Evolutionary conservation across 2,329 filamentous ascomycete species (phyloP).

Genomic region (Pseudogymnoascus sp.): DNA sequence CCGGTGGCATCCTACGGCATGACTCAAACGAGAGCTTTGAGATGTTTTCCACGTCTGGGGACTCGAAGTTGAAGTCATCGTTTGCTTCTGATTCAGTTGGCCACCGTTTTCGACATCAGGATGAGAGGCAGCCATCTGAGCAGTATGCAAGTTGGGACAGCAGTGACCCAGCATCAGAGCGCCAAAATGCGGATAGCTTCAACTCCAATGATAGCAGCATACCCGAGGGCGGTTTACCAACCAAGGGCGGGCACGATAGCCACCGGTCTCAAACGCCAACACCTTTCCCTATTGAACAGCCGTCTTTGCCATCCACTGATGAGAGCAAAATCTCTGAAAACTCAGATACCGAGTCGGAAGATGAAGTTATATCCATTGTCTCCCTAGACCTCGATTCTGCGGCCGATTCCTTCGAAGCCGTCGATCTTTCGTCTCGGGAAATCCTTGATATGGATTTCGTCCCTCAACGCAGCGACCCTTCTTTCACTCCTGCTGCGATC

Average conservation of each 20-base stretch:
- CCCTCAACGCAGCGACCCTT: slow-evolving; percentile 49
- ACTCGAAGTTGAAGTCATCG: slow-evolving; percentile 28
- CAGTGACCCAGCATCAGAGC: neutral
- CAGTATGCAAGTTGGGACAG: neutral
- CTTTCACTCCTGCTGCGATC: slow-evolving; percentile 48
- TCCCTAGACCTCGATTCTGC: neutral
- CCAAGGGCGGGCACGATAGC: neutral
- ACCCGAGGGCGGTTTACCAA: neutral
- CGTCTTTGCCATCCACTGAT: slow-evolving; percentile 17
- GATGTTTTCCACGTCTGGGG: slow-evolving; percentile 52
- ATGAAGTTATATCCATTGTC: slow-evolving; percentile 17
- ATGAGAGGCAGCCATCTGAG: neutral
- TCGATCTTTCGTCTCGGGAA: slow-evolving; percentile 19
- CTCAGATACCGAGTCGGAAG: slow-evolving; percentile 5
- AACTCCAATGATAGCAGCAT: neutral
- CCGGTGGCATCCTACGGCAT: slow-evolving; percentile 35
- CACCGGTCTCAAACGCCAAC: neutral
- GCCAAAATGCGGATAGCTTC: neutral
- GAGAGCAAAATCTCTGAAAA: neutral
- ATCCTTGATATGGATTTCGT: slow-evolving; percentile 53
- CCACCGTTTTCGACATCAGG: neutral
- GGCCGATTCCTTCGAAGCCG: neutral
- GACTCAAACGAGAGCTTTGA: slow-evolving; percentile 54
- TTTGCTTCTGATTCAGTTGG: slow-evolving; percentile 2
- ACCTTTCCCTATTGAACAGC: slow-evolving; percentile 16